phyloP scores from a whole-genome alignment of 139 green algal genomes.

The Coccomyxa sp. region DNA sequence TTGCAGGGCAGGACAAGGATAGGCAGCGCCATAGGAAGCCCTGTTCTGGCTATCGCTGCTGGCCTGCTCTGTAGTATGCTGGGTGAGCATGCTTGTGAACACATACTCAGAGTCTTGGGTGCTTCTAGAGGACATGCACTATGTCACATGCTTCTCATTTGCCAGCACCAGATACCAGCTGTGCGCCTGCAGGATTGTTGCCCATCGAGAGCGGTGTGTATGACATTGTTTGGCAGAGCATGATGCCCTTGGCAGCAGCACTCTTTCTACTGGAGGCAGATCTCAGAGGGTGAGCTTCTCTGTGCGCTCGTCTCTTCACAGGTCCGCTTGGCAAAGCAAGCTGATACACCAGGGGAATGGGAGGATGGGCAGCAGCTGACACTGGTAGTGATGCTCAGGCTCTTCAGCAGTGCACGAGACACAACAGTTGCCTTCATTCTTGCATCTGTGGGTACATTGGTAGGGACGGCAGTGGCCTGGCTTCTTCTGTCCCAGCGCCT shows the following conservation, averaged over 20 bases:
- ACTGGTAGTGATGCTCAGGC: too few species aligned
- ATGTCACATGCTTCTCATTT: neutral
- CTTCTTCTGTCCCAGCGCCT: neutral
- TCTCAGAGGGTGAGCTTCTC: slow-evolving; percentile 8
- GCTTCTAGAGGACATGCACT: neutral
- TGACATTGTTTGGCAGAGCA: slow-evolving; percentile 40
- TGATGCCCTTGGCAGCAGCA: slow-evolving; percentile 58
- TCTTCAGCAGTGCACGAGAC: neutral
- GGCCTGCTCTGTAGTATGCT: neutral
- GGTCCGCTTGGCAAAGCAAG: too few species aligned
- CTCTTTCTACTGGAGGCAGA: slow-evolving; percentile 58
- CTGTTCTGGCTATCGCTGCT: neutral
- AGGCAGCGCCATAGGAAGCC: neutral
- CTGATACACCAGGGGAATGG: too few species aligned
- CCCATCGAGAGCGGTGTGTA: slow-evolving; percentile 17
- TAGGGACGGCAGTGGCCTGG: neutral
- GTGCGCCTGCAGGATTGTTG: neutral
- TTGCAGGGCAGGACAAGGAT: neutral
- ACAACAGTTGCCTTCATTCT: neutral
- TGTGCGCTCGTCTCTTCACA: too few species aligned
- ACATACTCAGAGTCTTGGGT: neutral
- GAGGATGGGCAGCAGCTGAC: too few species aligned
- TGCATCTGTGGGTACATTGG: neutral
- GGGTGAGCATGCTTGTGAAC: too few species aligned
- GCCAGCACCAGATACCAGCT: neutral